Evolutionary conservation across 768 basidiomycete genomes (phyloP), one percentile per base, ranked within the genome.

Genomic region (Boletales sp.): DNA sequence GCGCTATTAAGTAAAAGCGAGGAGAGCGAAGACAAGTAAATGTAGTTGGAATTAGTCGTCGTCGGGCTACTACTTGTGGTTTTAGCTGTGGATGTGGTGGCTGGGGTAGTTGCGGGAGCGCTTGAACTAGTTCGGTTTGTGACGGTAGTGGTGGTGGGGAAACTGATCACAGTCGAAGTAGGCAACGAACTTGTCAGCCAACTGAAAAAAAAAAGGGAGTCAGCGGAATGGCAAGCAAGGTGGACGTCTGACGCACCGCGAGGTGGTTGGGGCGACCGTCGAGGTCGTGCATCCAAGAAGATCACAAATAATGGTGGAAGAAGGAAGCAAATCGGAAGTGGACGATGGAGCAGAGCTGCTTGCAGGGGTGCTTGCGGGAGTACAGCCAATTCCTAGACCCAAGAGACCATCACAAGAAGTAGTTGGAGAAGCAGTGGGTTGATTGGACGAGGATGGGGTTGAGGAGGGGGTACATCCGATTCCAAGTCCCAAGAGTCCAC

Each of bases 11-110:
- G 39, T 39, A 77, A 57, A 28, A 76, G 69, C 5, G 71, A 61
- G 12, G 66, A 52, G 39, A 63, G 32, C 4, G 74, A 62, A 37
- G 64, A 58, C 70, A 53, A 60, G 67, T 58, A 74, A 62, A 49
- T 63, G 55, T 46, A 74, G 57, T 53, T 67, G 33, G 54, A 67
- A 49, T 49, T 69, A 51, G 1, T 57, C 8, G 46, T 8, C 7
- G 11, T 40, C 21, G 59, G 32, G 8, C 8, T 33, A 10, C 56
- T 61, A n/a, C 48, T 58, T 18, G 62, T 55, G n/a, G 57, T 38
- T 4, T 53, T 47, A 21, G 32, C 25, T 25, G 65, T 51, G 25
- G 18, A 8, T 32, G 55, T 43, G 8, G 45, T 35, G 9, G 55
- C 50, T 3, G 21, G 9, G 2, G 57, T 43, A 7, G 4, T 54